These are phyloP conservation scores for Botryococcus braunii DNA, from an alignment of 163 green algal genomes.

Conservation along the genomic window DNA sequence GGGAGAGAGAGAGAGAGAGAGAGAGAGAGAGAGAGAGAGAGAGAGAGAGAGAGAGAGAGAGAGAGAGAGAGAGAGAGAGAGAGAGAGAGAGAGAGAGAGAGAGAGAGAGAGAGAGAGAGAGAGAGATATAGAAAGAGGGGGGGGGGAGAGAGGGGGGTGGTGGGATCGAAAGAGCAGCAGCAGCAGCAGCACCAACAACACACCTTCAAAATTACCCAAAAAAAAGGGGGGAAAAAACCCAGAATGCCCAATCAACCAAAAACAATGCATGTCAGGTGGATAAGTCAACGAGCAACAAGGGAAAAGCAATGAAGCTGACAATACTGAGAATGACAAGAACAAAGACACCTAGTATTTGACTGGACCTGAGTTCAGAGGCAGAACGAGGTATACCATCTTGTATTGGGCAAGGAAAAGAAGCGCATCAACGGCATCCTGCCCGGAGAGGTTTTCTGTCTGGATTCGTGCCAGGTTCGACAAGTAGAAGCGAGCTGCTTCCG, in stretches of 20 bases:
- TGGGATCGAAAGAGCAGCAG: too few relatives aligned
- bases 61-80: too few relatives aligned
- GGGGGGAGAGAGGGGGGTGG: too few relatives aligned
- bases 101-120: too few relatives aligned
- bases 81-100: too few relatives aligned
- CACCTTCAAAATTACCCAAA: neutral
- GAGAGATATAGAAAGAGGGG: too few relatives aligned
- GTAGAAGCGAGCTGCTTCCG: constrained; percentile 65
- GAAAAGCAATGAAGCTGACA: neutral
- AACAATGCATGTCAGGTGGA: neutral
- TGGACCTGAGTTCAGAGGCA: neutral
- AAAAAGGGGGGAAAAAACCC: neutral
- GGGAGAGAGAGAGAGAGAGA: too few relatives aligned
- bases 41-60: too few relatives aligned
- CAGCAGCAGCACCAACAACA: too few relatives aligned
- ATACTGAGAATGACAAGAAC: neutral
- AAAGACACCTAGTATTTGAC: neutral
- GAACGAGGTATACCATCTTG: constrained; percentile 41
- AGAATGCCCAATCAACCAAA: neutral
- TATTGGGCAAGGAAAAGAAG: constrained; percentile 72
- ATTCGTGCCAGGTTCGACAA: constrained; percentile 59
- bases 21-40: too few relatives aligned
- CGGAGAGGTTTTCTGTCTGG: constrained; percentile 38
- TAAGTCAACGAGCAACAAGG: neutral
- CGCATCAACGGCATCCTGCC: constrained; percentile 62